These are phyloP conservation scores for Parietichytrium sp. DNA, from an alignment of 108 stramenopile genomes.

Conservation along the genomic window DNA sequence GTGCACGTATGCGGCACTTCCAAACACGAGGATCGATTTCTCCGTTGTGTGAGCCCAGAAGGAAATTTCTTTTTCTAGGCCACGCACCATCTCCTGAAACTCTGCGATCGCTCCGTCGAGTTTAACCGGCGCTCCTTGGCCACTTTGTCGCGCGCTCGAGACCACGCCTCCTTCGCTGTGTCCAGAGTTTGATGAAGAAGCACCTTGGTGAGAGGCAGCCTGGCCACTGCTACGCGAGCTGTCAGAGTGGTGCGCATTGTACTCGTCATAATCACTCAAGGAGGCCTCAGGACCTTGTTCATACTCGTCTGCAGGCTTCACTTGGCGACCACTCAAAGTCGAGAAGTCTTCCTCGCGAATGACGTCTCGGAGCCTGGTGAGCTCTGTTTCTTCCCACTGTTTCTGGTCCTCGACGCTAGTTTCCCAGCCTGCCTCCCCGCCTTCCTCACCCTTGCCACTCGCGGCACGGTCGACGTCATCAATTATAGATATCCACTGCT, in stretches of 20 bases:
- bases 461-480: conserved; percentile 5
- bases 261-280: too few relatives aligned
- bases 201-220: too few relatives aligned
- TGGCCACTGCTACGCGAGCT: too few relatives aligned
- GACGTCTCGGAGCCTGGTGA: not conserved
- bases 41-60: not conserved
- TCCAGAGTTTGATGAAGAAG: too few relatives aligned
- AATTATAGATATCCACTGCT: not conserved
- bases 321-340: conserved; percentile 9
- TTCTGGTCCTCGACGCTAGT: not conserved
- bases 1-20: not conserved
- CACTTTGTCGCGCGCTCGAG: too few relatives aligned
- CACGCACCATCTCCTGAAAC: not conserved
- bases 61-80: conserved; percentile 27
- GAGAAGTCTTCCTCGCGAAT: not conserved
- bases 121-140: too few relatives aligned
- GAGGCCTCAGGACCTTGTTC: too few relatives aligned
- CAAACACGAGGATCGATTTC: not conserved
- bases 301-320: not conserved
- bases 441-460: too few relatives aligned
- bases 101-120: too few relatives aligned
- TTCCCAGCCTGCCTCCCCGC: not conserved
- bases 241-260: too few relatives aligned
- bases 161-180: too few relatives aligned
- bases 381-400: not conserved